Percentiles rank a stretch among this genome's conserved stretches.
These are phyloP conservation scores for Leucosporidium yakuticum DNA, from an alignment of 768 basidiomycete species.

Conservation along the genomic window DNA sequence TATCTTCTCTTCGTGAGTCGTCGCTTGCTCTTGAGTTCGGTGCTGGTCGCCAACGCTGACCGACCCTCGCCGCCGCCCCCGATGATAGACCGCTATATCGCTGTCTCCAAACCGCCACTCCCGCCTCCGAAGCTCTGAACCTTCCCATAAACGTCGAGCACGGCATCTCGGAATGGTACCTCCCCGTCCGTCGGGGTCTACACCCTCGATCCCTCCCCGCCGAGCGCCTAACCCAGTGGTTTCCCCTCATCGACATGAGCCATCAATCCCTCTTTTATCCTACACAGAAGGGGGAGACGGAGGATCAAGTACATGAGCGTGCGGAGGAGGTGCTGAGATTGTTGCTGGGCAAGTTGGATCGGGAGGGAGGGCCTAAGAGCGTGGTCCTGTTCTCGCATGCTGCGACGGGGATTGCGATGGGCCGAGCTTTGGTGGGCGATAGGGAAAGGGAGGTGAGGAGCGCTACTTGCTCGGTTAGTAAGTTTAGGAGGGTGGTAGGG, in stretches of 20 bases:
- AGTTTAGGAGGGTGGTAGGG: conserved; percentile 15
- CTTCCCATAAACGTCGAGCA: conserved; percentile 74
- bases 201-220: conserved; percentile 1
- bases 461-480: conserved; percentile 28
- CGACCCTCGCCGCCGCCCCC: not conserved
- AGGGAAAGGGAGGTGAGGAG: conserved; percentile 7
- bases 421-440: conserved; percentile 10
- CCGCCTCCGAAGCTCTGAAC: conserved; percentile 56
- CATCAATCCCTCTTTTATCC: conserved; percentile 65
- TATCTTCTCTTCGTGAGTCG: conserved; percentile 54
- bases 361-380: not conserved
- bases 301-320: conserved; percentile 60
- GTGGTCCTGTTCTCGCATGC: conserved; percentile 45
- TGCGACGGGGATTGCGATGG: conserved; percentile 49
- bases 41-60: not conserved
- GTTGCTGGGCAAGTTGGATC: conserved; percentile 54
- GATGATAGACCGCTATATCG: conserved; percentile 76
- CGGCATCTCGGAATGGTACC: conserved; percentile 49
- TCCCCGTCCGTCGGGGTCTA: conserved; percentile 14
- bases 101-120: conserved; percentile 73
- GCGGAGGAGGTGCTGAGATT: conserved; percentile 51
- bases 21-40: not conserved
- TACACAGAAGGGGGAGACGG: conserved; percentile 65
- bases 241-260: conserved; percentile 63
- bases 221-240: conserved; percentile 70